phyloP scores from a whole-genome alignment of 305 asterid species.

The Andrographis paniculata region DNA sequence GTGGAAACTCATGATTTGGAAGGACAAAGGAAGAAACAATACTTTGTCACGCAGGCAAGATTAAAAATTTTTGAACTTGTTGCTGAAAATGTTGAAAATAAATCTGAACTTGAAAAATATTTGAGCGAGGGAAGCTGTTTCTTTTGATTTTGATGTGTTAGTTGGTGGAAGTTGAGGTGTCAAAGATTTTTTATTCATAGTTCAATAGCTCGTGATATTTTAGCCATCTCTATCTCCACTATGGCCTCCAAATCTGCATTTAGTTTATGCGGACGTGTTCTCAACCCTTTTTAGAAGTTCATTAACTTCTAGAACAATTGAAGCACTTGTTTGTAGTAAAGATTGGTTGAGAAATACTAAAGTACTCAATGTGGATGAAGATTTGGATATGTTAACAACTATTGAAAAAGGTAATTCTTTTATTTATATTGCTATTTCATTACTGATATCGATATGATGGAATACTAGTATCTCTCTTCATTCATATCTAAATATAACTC shows the following conservation, averaged over 20 bases:
- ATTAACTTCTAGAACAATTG: neutral
- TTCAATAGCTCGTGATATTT: no score
- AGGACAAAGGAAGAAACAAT: neutral
- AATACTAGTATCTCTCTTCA: no score
- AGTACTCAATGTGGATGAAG: no score
- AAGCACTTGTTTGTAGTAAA: no score
- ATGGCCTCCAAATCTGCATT: neutral
- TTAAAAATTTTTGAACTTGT: neutral
- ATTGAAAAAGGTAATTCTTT: neutral
- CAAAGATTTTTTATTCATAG: neutral
- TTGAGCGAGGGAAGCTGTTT: neutral
- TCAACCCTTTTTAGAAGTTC: neutral
- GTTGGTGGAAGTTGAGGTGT: neutral
- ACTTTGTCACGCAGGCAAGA: neutral
- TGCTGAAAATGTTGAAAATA: neutral
- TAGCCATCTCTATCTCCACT: neutral
- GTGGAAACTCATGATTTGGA: neutral
- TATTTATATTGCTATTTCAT: neutral
- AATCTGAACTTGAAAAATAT: neutral
- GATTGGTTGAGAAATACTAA: no score
- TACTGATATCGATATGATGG: no score
- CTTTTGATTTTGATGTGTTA: neutral
- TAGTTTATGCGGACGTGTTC: neutral
- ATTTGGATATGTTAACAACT: no score
- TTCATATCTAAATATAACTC: no score